These are phyloP conservation scores for Botryotinia narcissicola DNA, from an alignment of 2,329 filamentous ascomycete genomes.

Conservation along the genomic window DNA sequence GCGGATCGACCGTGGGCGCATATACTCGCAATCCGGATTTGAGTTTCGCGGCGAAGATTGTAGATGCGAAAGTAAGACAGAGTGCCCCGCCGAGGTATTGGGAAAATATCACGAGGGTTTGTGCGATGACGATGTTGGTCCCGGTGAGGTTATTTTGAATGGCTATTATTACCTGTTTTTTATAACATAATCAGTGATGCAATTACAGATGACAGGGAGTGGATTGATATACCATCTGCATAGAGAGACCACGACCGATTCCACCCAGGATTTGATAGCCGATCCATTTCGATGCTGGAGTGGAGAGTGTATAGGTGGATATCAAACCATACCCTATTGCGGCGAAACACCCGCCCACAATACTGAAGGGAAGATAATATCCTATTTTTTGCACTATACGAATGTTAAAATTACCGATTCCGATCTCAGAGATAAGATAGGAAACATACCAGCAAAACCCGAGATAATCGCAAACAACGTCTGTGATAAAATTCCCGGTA, in stretches of 20 bases:
- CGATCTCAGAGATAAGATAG: background rate
- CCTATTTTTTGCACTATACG: constrained; percentile 26
- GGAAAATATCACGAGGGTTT: background rate
- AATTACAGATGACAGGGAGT: too few species aligned
- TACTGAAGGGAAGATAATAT: constrained; percentile 38
- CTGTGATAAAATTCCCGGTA: constrained; percentile 40
- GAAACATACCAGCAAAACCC: constrained; percentile 16
- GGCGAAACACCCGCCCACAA: constrained; percentile 36
- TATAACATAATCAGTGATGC: too few species aligned
- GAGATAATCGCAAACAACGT: constrained; percentile 14
- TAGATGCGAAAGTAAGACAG: constrained; percentile 36
- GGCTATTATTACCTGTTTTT: background rate
- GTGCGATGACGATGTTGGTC: background rate
- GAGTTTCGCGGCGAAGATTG: constrained; percentile 34
- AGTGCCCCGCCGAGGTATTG: constrained; percentile 22
- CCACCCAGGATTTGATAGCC: constrained; percentile 33
- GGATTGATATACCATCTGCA: constrained; percentile 26
- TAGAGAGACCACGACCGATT: constrained; percentile 27
- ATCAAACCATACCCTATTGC: constrained; percentile 40
- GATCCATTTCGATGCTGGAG: constrained; percentile 27
- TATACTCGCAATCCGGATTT: constrained; percentile 37
- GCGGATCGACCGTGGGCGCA: constrained; percentile 38
- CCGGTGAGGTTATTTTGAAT: background rate
- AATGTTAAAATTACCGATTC: background rate
- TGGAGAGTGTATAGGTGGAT: constrained; percentile 33